A percentile compares a stretch with the other conserved stretches of the same genome.
Evolutionary conservation across 1,139 yeast genomes (phyloP).

Genomic region (Diutina siamensis): DNA sequence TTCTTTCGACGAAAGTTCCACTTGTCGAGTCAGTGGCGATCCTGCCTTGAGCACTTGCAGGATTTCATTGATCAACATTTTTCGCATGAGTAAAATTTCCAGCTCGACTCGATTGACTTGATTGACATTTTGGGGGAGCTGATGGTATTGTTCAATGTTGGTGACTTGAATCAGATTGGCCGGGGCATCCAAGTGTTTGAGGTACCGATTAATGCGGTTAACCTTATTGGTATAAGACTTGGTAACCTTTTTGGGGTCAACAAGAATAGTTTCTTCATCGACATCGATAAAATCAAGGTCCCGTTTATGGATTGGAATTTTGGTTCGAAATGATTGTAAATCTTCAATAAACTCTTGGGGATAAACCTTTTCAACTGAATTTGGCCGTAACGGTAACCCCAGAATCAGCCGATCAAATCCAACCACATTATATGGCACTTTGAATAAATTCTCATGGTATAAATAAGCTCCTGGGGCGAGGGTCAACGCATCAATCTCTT

Average conservation of each 20-base stretch:
- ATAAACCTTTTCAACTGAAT: slow-evolving; percentile 12
- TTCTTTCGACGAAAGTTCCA: not conserved
- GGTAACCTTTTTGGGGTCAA: slow-evolving; percentile 2
- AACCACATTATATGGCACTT: slow-evolving; percentile 26
- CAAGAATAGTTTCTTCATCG: slow-evolving; percentile 9
- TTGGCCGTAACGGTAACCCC: slow-evolving; percentile 27
- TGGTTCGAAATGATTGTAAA: slow-evolving; percentile 21
- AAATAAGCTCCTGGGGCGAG: not conserved
- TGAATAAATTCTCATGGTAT: not conserved
- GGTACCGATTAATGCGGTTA: not conserved
- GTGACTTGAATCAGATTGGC: slow-evolving; percentile 18
- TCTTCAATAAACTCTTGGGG: slow-evolving; percentile 35
- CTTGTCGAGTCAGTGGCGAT: not conserved
- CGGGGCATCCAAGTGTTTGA: not conserved
- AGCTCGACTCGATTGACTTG: not conserved
- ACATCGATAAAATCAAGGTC: slow-evolving; percentile 29
- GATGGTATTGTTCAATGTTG: slow-evolving; percentile 19
- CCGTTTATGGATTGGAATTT: slow-evolving; percentile 24
- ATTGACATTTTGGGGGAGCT: slow-evolving; percentile 10
- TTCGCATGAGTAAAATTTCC: not conserved
- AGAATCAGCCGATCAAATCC: slow-evolving; percentile 32
- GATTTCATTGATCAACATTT: not conserved
- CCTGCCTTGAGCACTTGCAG: not conserved
- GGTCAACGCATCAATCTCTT: slow-evolving; percentile 15
- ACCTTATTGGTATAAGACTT: not conserved